Percentiles rank a stretch among this genome's conserved stretches.
phyloP scores from a whole-genome alignment of 371 early-diverging fungal species.

The Chytridium lagenaria region DNA sequence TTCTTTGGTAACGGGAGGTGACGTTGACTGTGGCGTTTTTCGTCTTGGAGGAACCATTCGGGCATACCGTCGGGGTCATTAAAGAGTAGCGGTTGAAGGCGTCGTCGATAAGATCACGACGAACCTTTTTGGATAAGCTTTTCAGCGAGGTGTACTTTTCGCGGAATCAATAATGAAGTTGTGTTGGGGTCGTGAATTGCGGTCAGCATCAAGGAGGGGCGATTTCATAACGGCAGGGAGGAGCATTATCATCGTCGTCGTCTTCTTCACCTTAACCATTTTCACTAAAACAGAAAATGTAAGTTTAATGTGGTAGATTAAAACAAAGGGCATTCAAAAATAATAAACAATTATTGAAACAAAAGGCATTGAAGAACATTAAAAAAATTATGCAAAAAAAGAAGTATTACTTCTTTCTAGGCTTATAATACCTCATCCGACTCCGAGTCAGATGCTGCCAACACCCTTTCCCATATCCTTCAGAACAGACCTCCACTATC shows the following conservation, averaged over 20 bases:
- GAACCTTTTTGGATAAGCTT: conserved; percentile 64
- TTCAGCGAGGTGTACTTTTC: conserved; percentile 88
- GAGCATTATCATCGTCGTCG: conserved; percentile 45
- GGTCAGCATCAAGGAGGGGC: conserved; percentile 16
- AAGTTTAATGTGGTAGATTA: too few species aligned
- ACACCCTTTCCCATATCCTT: conserved; percentile 27
- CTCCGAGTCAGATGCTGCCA: conserved; percentile 27
- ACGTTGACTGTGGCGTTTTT: conserved; percentile 84
- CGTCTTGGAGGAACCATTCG: conserved; percentile 93
- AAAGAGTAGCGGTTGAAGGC: conserved; percentile 87
- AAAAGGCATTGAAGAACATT: background rate
- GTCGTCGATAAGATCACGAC: conserved; percentile 80
- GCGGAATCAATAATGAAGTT: conserved; percentile 67
- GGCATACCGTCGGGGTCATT: conserved; percentile 87
- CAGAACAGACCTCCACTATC: conserved; percentile 29
- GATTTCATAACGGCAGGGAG: background rate
- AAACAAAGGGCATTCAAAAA: too few species aligned
- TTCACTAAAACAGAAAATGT: too few species aligned
- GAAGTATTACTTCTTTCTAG: conserved; percentile 21
- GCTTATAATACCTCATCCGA: conserved; percentile 53
- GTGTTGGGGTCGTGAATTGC: background rate
- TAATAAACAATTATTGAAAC: too few species aligned
- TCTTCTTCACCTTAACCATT: conserved; percentile 52
- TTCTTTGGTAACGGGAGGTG: conserved; percentile 91
- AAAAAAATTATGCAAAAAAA: background rate